A percentile compares a stretch with the other conserved stretches of the same genome.
Conservation (phyloP, 176 grass and related monocot species). For the Hordeum vulgare region DNA sequence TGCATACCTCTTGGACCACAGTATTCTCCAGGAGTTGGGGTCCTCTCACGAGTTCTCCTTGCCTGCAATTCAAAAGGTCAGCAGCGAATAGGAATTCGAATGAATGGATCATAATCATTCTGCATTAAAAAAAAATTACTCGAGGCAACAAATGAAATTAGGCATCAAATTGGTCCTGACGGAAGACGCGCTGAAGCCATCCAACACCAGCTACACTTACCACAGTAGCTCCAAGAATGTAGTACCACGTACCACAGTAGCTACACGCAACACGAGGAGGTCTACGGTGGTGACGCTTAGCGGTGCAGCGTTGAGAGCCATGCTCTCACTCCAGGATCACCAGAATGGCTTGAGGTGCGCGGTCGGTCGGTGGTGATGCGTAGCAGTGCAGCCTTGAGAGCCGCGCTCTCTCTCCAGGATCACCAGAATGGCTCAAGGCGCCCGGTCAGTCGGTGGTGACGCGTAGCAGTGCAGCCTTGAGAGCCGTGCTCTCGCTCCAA, state of each 20-base stretch:
- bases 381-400: not conserved
- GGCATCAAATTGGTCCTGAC: not conserved
- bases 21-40: slow-evolving; percentile 87
- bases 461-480: not conserved
- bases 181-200: not conserved
- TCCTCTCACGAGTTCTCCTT: slow-evolving; percentile 80
- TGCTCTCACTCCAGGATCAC: not conserved
- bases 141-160: not conserved
- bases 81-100: not conserved
- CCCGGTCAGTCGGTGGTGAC: not conserved
- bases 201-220: slow-evolving; percentile 17
- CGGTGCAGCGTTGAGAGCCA: not conserved
- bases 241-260: slow-evolving; percentile 27
- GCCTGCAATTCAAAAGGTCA: slow-evolving; percentile 39
- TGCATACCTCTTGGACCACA: slow-evolving; percentile 67
- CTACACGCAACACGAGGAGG: not conserved
- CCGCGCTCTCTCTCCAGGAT: slow-evolving; percentile 8
- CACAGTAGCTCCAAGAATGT: slow-evolving; percentile 22
- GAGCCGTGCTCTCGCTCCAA: slow-evolving; percentile 2
- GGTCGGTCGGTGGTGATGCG: not conserved
- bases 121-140: not conserved
- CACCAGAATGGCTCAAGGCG: not conserved
- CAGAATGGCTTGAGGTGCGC: not conserved
- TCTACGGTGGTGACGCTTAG: not conserved
- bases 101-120: not conserved